A percentile compares a stretch with the other conserved stretches of the same genome.
Evolutionary conservation across 2,329 filamentous ascomycete species (phyloP).

Genomic region (Lithohypha guttulata): DNA sequence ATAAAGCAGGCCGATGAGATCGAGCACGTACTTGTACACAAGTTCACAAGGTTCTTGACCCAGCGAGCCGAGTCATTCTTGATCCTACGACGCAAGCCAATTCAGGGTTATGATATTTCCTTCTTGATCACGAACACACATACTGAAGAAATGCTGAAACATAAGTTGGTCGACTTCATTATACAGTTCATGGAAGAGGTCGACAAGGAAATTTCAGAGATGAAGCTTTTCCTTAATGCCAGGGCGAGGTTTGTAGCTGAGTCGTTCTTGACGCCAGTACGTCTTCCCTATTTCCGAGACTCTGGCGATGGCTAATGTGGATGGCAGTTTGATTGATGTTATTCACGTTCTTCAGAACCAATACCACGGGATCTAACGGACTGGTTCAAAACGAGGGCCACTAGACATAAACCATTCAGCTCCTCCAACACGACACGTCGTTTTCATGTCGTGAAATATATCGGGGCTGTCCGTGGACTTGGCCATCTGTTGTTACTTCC

Average conservation of each 20-base stretch:
- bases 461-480: too few relatives aligned
- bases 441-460: too few relatives aligned
- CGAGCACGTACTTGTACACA: constrained; percentile 94
- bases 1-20: constrained; percentile 99
- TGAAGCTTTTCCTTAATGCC: constrained; percentile 98
- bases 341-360: neutral
- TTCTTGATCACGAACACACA: constrained; percentile 99
- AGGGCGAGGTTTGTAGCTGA: constrained; percentile 95
- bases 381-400: too few relatives aligned
- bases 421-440: too few relatives aligned
- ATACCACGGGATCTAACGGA: neutral
- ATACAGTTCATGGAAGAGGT: constrained; percentile 99
- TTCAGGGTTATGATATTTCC: constrained; percentile 98
- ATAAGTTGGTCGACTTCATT: constrained; percentile 98
- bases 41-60: constrained; percentile 93
- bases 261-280: constrained; percentile 89
- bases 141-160: constrained; percentile 96
- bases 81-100: constrained; percentile 85
- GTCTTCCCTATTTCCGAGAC: constrained; percentile 23
- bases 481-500: too few relatives aligned
- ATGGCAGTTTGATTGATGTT: constrained; percentile 18
- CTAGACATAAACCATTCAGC: too few relatives aligned
- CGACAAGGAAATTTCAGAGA: constrained; percentile 99
- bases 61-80: constrained; percentile 96
- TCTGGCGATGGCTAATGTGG: neutral